Percentiles rank a stretch among this genome's conserved stretches.
Conservation (phyloP, 2,329 filamentous ascomycete species). For the Didymella lethalis region DNA sequence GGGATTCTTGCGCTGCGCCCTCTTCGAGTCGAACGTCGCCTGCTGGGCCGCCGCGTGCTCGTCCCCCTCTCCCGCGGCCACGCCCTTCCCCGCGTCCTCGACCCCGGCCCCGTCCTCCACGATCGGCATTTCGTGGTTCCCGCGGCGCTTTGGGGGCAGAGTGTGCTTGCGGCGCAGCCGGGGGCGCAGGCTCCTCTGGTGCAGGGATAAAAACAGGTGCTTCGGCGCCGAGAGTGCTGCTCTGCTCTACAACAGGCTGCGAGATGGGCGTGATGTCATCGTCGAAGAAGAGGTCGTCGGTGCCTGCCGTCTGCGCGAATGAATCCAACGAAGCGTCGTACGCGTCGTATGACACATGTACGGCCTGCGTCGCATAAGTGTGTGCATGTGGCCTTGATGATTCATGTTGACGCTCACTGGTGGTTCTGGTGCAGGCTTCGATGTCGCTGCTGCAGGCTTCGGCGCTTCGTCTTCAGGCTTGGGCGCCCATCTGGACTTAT, state of each 20-base stretch:
- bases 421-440: not conserved
- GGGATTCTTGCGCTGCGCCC: slow-evolving; percentile 3
- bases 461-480: slow-evolving; percentile 27
- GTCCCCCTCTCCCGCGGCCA: slow-evolving; percentile 35
- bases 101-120: slow-evolving; percentile 39
- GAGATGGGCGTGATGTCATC: slow-evolving; percentile 59
- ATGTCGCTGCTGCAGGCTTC: slow-evolving; percentile 13
- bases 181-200: slow-evolving; percentile 29
- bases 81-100: slow-evolving; percentile 37
- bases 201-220: slow-evolving; percentile 32
- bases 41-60: slow-evolving; percentile 18
- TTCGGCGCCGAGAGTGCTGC: slow-evolving; percentile 31
- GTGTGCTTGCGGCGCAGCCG: slow-evolving; percentile 32
- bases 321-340: slow-evolving; percentile 52
- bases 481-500: slow-evolving; percentile 46
- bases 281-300: slow-evolving; percentile 61
- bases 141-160: slow-evolving; percentile 35
- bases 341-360: slow-evolving; percentile 37
- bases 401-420: not conserved
- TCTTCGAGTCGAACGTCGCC: slow-evolving; percentile 22
- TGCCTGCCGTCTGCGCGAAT: slow-evolving; percentile 59
- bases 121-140: slow-evolving; percentile 39
- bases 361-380: not conserved
- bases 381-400: not conserved
- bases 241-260: slow-evolving; percentile 52